phyloP scores from a whole-genome alignment of 306 rosid species.

The Ceratonia siliqua region DNA sequence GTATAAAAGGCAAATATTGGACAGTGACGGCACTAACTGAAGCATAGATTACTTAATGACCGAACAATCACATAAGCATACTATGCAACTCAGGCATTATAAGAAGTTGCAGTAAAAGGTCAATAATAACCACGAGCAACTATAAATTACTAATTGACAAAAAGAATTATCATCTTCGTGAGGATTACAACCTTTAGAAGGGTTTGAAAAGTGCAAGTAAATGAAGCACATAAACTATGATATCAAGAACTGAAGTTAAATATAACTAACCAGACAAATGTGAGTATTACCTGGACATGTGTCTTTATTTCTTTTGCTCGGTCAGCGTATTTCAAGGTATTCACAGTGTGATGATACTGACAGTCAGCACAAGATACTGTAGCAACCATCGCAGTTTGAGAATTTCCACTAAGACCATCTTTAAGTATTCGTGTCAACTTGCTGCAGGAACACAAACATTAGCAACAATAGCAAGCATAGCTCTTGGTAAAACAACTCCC shows the following conservation, averaged over 20 bases:
- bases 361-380: constrained; percentile 53
- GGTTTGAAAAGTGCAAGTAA: background rate
- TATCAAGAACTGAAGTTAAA: background rate
- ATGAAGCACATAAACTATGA: background rate
- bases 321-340: constrained; percentile 71
- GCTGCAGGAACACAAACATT: constrained; percentile 43
- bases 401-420: constrained; percentile 70
- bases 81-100: background rate
- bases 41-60: background rate
- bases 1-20: constrained; percentile 13
- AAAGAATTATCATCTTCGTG: background rate
- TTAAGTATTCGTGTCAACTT: constrained; percentile 68
- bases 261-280: background rate
- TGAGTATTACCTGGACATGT: constrained; percentile 57
- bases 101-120: background rate
- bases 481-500: constrained; percentile 8
- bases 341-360: constrained; percentile 65
- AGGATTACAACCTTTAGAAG: background rate
- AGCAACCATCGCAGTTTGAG: constrained; percentile 72
- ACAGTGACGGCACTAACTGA: background rate
- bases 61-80: background rate
- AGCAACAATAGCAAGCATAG: constrained; percentile 24
- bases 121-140: background rate
- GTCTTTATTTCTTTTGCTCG: constrained; percentile 73
- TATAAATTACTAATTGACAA: background rate